phyloP scores from a whole-genome alignment of 768 basidiomycete species.

The Amanita thiersii region DNA sequence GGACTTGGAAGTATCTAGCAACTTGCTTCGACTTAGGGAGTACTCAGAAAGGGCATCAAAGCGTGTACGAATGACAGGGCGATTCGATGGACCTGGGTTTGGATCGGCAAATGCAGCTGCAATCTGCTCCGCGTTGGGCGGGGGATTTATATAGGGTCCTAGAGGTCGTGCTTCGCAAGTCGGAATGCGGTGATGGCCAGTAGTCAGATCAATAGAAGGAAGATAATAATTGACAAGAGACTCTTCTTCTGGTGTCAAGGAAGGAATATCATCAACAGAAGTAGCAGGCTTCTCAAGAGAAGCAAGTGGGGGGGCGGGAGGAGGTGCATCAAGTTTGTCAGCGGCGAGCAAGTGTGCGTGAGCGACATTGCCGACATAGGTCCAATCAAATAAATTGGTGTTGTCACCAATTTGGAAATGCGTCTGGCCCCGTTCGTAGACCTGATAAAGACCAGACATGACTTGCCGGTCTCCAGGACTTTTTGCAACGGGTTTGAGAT shows the following conservation, averaged over 20 bases:
- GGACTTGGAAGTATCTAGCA: conserved; percentile 32
- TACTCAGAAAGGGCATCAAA: conserved; percentile 73
- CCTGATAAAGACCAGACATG: conserved; percentile 71
- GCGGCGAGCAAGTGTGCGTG: conserved; percentile 90
- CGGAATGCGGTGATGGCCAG: conserved; percentile 58
- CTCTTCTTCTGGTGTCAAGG: conserved; percentile 33
- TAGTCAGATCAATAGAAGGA: conserved; percentile 55
- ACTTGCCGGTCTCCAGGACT: conserved; percentile 91
- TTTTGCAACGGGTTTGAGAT: conserved; percentile 9
- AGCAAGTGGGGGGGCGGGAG: conserved; percentile 33
- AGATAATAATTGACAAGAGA: conserved; percentile 43
- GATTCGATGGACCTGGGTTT: conserved; percentile 27
- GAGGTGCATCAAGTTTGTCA: conserved; percentile 64
- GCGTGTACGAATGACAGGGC: conserved; percentile 62
- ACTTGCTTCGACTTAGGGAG: conserved; percentile 44
- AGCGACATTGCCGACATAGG: conserved; percentile 94
- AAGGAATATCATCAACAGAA: conserved; percentile 28
- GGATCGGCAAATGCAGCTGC: conserved; percentile 48
- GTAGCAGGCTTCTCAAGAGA: conserved; percentile 26
- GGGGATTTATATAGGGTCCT: conserved; percentile 67
- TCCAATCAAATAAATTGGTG: conserved; percentile 91
- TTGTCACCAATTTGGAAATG: conserved; percentile 93
- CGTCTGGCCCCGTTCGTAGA: conserved; percentile 74
- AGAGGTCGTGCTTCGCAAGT: conserved; percentile 76
- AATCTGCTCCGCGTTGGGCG: conserved; percentile 49